Base-by-base conservation (phyloP, 2,329 filamentous ascomycete genomes). In the Sarocladiaceae sp. region DNA sequence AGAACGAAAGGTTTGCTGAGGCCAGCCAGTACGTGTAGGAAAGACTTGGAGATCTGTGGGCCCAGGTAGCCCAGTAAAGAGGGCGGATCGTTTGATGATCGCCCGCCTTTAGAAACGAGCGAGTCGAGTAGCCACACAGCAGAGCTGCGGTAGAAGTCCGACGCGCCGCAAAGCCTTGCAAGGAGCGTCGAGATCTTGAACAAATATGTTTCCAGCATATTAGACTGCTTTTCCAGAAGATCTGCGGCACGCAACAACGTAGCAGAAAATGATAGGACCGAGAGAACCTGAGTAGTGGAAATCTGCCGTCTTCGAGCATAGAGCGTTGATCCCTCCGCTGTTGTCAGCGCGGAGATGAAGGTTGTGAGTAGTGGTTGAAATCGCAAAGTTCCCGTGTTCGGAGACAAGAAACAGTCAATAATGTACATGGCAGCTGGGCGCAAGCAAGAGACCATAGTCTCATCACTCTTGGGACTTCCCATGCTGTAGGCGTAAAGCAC, bases 51-150 rank as follows among this genome's bases (percentile, higher is more conserved):
- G 7, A 88, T 82, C 45, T 88, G 81, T 9, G 88, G 76, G 2
- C 89, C 89, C 6, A 98, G 71, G 58, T 95, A 88, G 24, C 90
- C 90, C 18, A 98, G 78, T n/a, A 98, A 73, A 6, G 91, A 96
- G n/a, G 88, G 87, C 1, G 90, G 88, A 53, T 96, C 89, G n/a
- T 73, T 74, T 23, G 75, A 67, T 13, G 73, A 68, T 48, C 78
- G 78, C 19, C 82, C 79, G 19, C 85, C 83, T 51, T 77, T 82
- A 33, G 82, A 72, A 21, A 95, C 80, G 15, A 95, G 66, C 10
- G 82, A 78, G 48, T 89, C 82, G 6, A 95, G 68, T 2, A 96
- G 67, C 20, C 74, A 71, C 24, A 90, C 73, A 1, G 85, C 77
- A 2, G 82, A 74, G 12, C 73, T 69, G 53, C 78, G 80, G 61